Evolutionary conservation across 257 asterid genomes (phyloP), one percentile per base, ranked within the genome.

Genomic region (Striga asiatica): DNA sequence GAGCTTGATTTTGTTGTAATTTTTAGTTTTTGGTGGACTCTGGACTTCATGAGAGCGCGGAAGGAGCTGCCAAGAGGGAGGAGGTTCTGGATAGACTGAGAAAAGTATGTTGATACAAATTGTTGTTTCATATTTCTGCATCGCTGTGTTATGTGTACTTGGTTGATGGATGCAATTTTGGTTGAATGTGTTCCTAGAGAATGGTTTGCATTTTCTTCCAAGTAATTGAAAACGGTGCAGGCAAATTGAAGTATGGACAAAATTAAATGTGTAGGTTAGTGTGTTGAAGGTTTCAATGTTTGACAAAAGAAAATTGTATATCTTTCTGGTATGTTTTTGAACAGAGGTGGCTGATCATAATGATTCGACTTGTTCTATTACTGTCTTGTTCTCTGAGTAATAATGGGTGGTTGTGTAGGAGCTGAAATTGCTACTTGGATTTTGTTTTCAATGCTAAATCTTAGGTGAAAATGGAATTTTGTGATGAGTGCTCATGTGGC

Each of bases 21-120:
- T 47, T 60, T 34, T 63, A 84, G 98, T 82, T 78, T 76, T 67
- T 84, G 86, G 77, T 61, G 49, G 85, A 77, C 52, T 71, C 93
- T 17, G 94, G 91, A 50, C 64, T 92, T 9, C 81, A 82, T 62
- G 98, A 92, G 75, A 82, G 89, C 55, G 72, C 60, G 0, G 93
- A 78, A 59, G 94, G 88, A 52, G 75, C 81, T 64, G 79, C 70
- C 54, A 87, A 74, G 71, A 82, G 98, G 60, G 85, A 80, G 63
- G 74, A 68, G 18, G 94, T 92, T 45, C 84, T 88, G 24, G 59
- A 48, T 47, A 78, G 86, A 34, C 89, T 92, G 45, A 80, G 79
- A 61, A 89, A 80, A 91, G 98, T 88, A 69, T 50, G 39, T 0
- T 25, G 18, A 34, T 25, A 47, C 13, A 28, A 43, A 55, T 32